Evolutionary conservation across 495 filamentous ascomycete genomes (phyloP).

Genomic region (Daldinia vernicosa): DNA sequence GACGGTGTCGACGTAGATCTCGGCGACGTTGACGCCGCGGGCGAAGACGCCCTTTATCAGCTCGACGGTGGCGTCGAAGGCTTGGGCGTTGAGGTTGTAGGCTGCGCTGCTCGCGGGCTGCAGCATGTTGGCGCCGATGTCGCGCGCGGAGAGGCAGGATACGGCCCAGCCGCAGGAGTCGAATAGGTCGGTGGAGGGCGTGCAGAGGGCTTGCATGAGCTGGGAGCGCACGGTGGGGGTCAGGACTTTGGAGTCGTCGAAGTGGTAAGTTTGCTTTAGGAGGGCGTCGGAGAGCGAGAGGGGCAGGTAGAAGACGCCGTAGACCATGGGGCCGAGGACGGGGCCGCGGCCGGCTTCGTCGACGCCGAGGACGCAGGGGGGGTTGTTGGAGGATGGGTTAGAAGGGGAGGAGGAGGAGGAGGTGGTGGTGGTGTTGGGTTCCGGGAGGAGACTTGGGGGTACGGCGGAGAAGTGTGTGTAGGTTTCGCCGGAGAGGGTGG

Average conservation of each 20-base stretch:
- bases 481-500: constrained; percentile 74
- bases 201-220: constrained; percentile 80
- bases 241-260: constrained; percentile 92
- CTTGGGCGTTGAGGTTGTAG: constrained; percentile 98
- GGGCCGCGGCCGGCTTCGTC: constrained; percentile 97
- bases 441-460: constrained; percentile 59
- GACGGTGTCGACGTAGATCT: constrained; percentile 97
- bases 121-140: constrained; percentile 85
- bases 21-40: constrained; percentile 76
- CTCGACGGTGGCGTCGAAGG: constrained; percentile 91
- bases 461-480: constrained; percentile 87
- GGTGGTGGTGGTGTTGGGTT: constrained; percentile 51
- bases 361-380: constrained; percentile 72
- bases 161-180: constrained; percentile 82
- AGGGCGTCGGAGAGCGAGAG: constrained; percentile 70
- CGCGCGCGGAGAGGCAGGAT: constrained; percentile 80
- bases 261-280: constrained; percentile 78
- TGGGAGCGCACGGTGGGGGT: constrained; percentile 75
- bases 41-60: constrained; percentile 80
- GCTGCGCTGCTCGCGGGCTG: constrained; percentile 60
- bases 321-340: constrained; percentile 97
- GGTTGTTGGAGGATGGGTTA: constrained; percentile 14
- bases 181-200: constrained; percentile 68
- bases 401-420: constrained; percentile 27
- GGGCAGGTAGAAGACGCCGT: constrained; percentile 88